Evolutionary conservation across 1,139 yeast genomes (phyloP).

Genomic region (Saccharomyces hybrid): DNA sequence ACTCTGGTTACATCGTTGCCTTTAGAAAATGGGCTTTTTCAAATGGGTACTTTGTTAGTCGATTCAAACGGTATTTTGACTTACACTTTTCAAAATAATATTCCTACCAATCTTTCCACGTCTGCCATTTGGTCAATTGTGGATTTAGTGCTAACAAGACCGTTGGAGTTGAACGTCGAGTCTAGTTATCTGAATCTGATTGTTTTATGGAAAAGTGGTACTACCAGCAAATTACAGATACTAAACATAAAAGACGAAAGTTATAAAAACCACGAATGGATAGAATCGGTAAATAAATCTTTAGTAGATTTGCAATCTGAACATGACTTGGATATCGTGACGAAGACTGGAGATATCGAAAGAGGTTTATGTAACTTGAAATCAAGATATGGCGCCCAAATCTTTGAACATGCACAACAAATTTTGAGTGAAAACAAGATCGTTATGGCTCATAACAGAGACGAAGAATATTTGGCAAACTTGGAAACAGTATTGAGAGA

Average conservation of each 20-base stretch:
- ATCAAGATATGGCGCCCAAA: constrained; percentile 19
- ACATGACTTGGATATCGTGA: constrained; percentile 10
- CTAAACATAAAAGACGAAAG: constrained; percentile 28
- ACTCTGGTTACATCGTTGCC: constrained; percentile 35
- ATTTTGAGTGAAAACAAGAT: constrained; percentile 24
- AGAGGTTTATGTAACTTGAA: constrained; percentile 19
- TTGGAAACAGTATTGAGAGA: constrained; percentile 40
- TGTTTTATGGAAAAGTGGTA: constrained; percentile 59
- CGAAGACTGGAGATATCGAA: constrained; percentile 15
- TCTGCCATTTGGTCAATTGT: constrained; percentile 45
- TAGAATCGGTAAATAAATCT: constrained; percentile 26
- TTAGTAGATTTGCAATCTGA: constrained; percentile 22
- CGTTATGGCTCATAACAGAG: constrained; percentile 9
- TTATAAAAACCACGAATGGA: constrained; percentile 23
- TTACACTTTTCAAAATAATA: constrained; percentile 6
- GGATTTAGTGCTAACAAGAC: constrained; percentile 30
- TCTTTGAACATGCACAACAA: constrained; percentile 20
- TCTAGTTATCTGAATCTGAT: constrained; percentile 26
- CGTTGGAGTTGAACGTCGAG: constrained; percentile 20
- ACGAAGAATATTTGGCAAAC: constrained; percentile 23
- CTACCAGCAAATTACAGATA: constrained; percentile 41
- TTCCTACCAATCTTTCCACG: constrained; percentile 25
- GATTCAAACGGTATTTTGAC: constrained; percentile 16
- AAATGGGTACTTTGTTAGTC: constrained; percentile 35
- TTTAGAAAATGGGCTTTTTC: constrained; percentile 38